These are phyloP conservation scores for Gossypium herbaceum DNA, from an alignment of 345 rosid genomes.

Conservation along the genomic window DNA sequence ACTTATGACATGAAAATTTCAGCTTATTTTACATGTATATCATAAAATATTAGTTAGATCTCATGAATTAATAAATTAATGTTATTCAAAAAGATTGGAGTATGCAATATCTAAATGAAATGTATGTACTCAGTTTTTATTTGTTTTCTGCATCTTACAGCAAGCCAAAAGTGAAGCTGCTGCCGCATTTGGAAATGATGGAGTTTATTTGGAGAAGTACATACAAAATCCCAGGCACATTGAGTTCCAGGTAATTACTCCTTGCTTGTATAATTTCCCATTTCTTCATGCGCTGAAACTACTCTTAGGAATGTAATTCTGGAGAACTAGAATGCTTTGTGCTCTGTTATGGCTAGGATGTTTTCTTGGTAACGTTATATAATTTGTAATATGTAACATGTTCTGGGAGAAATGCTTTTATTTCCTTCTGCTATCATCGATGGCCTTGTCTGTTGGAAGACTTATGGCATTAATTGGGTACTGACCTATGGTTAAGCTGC, in stretches of 20 bases:
- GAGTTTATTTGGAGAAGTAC: conserved; percentile 91
- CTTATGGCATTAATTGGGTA: neutral
- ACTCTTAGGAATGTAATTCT: neutral
- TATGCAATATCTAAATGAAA: neutral
- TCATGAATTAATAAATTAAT: neutral
- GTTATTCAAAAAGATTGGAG: neutral
- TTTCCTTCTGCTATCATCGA: neutral
- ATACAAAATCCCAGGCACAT: conserved; percentile 95
- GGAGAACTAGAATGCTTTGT: neutral
- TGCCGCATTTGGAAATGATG: conserved; percentile 98
- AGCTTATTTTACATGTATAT: neutral
- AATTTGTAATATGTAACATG: neutral
- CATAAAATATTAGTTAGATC: neutral
- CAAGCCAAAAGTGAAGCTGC: conserved; percentile 99
- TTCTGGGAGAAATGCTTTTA: neutral
- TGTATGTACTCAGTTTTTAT: conserved; percentile 14
- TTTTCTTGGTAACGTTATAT: neutral
- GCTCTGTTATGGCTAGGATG: neutral
- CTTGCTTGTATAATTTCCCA: neutral
- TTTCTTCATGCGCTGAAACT: neutral
- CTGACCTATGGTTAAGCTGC: neutral
- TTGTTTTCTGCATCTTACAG: conserved; percentile 36
- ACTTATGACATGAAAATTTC: neutral
- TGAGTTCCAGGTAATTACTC: conserved; percentile 79
- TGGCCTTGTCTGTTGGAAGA: neutral